Conservation (phyloP, 2,329 filamentous ascomycete genomes). For the Colletotrichum phormii region DNA sequence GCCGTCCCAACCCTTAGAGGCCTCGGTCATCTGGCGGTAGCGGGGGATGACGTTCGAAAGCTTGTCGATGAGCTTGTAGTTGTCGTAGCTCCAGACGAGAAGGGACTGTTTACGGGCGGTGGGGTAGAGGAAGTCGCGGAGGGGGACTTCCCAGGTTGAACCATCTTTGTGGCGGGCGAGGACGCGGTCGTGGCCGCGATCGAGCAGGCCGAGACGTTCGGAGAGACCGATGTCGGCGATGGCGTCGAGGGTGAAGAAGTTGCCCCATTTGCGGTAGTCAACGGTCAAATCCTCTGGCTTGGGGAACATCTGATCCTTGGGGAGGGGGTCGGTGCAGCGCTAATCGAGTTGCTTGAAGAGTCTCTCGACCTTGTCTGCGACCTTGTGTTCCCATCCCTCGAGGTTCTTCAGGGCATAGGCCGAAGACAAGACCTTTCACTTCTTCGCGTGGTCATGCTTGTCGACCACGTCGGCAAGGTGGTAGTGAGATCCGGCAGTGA, state of each 20-base stretch:
- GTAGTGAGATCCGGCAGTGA: conserved; percentile 59
- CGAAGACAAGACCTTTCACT: conserved; percentile 61
- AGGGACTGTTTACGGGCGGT: conserved; percentile 62
- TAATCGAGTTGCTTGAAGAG: conserved; percentile 57
- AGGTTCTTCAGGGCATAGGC: conserved; percentile 66
- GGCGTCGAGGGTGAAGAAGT: conserved; percentile 68
- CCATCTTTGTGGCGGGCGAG: conserved; percentile 58
- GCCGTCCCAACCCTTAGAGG: conserved; percentile 57
- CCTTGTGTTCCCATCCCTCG: conserved; percentile 65
- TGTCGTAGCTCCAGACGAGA: conserved; percentile 62
- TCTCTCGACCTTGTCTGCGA: conserved; percentile 61
- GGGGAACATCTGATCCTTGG: conserved; percentile 41
- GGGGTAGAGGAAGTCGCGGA: conserved; percentile 63
- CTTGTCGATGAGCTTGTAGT: conserved; percentile 60
- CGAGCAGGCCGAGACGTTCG: conserved; percentile 63
- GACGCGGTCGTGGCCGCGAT: conserved; percentile 58
- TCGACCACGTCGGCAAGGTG: conserved; percentile 65
- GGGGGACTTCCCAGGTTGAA: conserved; percentile 55
- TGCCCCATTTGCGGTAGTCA: conserved; percentile 63
- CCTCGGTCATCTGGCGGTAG: conserved; percentile 52
- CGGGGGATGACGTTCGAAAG: conserved; percentile 59
- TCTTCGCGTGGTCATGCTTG: conserved; percentile 62
- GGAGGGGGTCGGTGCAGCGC: conserved; percentile 52
- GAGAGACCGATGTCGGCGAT: conserved; percentile 67
- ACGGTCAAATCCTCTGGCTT: conserved; percentile 55